Base-by-base conservation (phyloP, 495 filamentous ascomycete genomes). In the Penicillium taxi region DNA sequence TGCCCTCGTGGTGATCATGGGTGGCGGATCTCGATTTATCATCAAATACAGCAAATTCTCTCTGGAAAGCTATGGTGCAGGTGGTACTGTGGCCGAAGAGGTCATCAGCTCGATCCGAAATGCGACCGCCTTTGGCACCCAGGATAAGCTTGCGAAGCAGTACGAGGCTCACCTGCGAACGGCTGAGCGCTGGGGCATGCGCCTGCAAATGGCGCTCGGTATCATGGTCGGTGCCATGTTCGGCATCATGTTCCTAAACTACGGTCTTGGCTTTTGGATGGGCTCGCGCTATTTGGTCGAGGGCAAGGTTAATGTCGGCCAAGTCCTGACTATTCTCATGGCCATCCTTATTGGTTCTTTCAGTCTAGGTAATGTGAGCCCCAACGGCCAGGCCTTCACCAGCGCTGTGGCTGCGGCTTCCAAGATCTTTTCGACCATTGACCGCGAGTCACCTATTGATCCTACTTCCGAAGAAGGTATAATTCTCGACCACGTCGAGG, bases 251-350 rank as follows among this genome's bases (percentile, higher is more conserved):
- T 95, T 87, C 50, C 58, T 89, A 25, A 93, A 89, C 59, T 96
- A 95, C 47, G 85, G 82, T 21, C 74, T 98, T 24, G 81, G 87
- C 24, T 98, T 96, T 66, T 98, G 91, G 91, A 83, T 88, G 70
- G 91, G 91, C 8, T 88, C 82, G 40, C 71, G 75, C 29, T 95
- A 79, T 59, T 53, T 94, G 5, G 80, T 88, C 0, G 52, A 70
- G 6, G 78, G 78, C 2, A 71, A 80, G n/a, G 67, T 82, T 16
- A 54, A 59, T 22, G 61, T 77, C 4, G 66, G 64, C 29, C 49
- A 66, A 41, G 50, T 68, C 45, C 54, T 96, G 22, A 96, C 80
- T 8, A 87, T 96, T 37, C 65, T 95, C 60, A 77, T 98, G 70
- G 72, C 85, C 16, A 80, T 93, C 44, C 79, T 98, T 59, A 89